These are phyloP conservation scores for Podila verticillata DNA, from an alignment of 192 early-diverging fungal species.

Conservation along the genomic window DNA sequence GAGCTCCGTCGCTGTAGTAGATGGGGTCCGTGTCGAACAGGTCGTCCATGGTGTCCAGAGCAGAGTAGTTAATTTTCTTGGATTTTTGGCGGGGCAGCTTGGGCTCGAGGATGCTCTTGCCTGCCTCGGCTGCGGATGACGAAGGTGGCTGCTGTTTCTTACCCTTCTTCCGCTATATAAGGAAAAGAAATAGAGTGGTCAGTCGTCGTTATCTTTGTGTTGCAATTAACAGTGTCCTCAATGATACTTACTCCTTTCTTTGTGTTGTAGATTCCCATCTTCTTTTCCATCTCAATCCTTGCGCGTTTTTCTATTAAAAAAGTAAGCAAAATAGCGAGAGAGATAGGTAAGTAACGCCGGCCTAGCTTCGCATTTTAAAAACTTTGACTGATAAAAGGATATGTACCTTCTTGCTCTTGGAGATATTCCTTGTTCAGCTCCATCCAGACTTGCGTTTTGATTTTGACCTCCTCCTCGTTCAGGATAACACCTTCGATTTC, in stretches of 20 bases:
- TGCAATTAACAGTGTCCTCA: background rate
- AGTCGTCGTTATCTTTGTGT: too few species aligned
- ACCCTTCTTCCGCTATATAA: constrained; percentile 43
- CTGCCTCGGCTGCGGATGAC: constrained; percentile 80
- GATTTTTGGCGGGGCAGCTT: constrained; percentile 72
- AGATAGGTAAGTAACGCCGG: background rate
- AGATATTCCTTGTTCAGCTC: constrained; percentile 89
- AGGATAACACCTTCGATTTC: constrained; percentile 77
- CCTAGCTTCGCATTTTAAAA: constrained; percentile 13
- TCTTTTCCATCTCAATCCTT: constrained; percentile 51
- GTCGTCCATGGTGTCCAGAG: constrained; percentile 70
- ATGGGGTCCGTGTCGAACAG: constrained; percentile 64
- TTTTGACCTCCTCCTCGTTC: constrained; percentile 77
- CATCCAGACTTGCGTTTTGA: constrained; percentile 89
- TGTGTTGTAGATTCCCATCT: constrained; percentile 53
- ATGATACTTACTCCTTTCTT: constrained; percentile 48
- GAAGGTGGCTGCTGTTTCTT: constrained; percentile 53
- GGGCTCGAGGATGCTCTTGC: constrained; percentile 73
- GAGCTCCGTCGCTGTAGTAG: constrained; percentile 5
- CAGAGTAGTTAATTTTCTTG: constrained; percentile 91
- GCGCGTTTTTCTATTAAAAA: constrained; percentile 16
- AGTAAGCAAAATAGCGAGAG: background rate
- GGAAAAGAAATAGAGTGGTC: background rate
- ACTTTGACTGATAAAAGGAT: background rate
- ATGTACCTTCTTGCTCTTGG: constrained; percentile 56